Conservation (phyloP, 805 yeast species). For the Ogataea chonburiensis region DNA sequence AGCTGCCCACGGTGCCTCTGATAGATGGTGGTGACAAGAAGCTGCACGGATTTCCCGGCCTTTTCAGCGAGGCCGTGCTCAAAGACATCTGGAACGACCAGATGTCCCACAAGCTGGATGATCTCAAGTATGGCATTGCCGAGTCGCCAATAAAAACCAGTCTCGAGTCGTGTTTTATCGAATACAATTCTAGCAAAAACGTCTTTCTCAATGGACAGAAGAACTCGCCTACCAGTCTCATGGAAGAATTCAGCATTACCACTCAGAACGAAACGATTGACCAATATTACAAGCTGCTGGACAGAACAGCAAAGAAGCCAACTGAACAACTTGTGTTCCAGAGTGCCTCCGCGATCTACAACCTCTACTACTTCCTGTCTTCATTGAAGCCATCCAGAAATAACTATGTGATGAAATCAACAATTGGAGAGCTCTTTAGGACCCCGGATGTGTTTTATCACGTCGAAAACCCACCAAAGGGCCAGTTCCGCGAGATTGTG, state of each 20-base stretch:
- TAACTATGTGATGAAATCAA: slow-evolving; percentile 25
- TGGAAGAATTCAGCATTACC: slow-evolving; percentile 21
- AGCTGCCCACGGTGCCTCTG: slow-evolving; percentile 27
- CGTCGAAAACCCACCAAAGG: slow-evolving; percentile 27
- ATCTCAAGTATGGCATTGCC: slow-evolving; percentile 39
- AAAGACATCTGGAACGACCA: slow-evolving; percentile 51
- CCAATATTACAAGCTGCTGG: slow-evolving; percentile 37
- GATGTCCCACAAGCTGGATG: slow-evolving; percentile 37
- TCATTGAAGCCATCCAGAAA: slow-evolving; percentile 34
- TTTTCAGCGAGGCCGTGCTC: slow-evolving; percentile 47
- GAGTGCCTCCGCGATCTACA: slow-evolving; percentile 47
- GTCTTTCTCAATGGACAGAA: slow-evolving; percentile 21
- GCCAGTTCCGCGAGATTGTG: slow-evolving; percentile 45
- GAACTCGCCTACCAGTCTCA: slow-evolving; percentile 15
- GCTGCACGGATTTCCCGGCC: slow-evolving; percentile 45
- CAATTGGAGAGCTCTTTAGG: slow-evolving; percentile 38
- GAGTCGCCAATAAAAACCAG: slow-evolving; percentile 31
- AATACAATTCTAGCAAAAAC: slow-evolving; percentile 15
- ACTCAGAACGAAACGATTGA: slow-evolving; percentile 30
- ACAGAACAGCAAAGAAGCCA: slow-evolving; percentile 44
- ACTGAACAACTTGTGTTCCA: slow-evolving; percentile 44
- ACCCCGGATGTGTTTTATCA: slow-evolving; percentile 31
- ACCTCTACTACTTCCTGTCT: slow-evolving; percentile 48
- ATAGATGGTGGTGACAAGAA: slow-evolving; percentile 25
- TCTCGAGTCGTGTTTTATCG: slow-evolving; percentile 28